Evolutionary conservation across 148 eudicot species (phyloP), one percentile per base, ranked within the genome.

Genomic region (Oxyria digyna): DNA sequence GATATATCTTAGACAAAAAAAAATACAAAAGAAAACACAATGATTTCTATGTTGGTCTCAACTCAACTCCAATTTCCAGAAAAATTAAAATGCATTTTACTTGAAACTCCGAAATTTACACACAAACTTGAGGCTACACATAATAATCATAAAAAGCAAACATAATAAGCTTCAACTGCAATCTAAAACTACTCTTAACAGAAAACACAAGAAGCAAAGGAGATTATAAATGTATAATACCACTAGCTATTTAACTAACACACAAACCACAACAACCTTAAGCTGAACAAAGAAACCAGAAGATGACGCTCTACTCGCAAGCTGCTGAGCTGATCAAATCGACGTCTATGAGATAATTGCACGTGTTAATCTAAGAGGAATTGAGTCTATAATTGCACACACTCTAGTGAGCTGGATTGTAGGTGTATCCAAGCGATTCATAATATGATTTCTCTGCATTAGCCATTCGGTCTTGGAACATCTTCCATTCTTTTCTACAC

Each of bases 401-500:
- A 63, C 67, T 41, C 46, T 41, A 66, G 42, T 38, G 80, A 40
- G 71, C 67, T n/a, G 74, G 50, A 41, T 69, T 42, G 71, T 73
- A 40, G 45, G 49, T 65, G 40, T 69, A 69, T 72, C 89, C 89
- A 75, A 76, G 54, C 6, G 87, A 79, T 80, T 76, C 63, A 10
- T 70, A 86, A 67, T 89, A 86, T 0, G 73, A 78, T 77, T 67
- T 84, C 64, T 89, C 96, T 43, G 96, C 89, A 41, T 67, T 68
- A 24, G 67, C 68, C 78, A 85, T 67, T 23, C 96, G 83, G 69
- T 83, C 86, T 65, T 85, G 89, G 73, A 87, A 89, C 80, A 79
- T 85, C 17, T 74, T 69, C 96, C 96, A 89, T 71, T 89, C 96
- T 48, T 69, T 82, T 81, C 82, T 78, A 78, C 96, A 89, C 82